Percentiles rank a stretch among this genome's conserved stretches.
These are phyloP conservation scores for Pilobolus umbonatus DNA, from an alignment of 192 early-diverging fungal genomes.

Conservation along the genomic window DNA sequence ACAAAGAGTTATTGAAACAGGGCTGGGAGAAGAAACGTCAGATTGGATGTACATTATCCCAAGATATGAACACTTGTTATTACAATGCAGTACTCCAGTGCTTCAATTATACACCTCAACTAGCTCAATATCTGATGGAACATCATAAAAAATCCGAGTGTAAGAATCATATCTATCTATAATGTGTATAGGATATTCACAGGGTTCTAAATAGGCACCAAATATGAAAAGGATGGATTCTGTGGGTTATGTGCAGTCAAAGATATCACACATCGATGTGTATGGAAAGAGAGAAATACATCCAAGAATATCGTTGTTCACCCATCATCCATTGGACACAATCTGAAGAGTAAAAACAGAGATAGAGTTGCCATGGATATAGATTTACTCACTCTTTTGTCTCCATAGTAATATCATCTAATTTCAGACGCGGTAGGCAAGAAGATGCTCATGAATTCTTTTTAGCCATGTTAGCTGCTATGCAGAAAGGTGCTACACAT, in stretches of 20 bases:
- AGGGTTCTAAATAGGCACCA: background rate
- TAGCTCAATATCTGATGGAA: slow-evolving; percentile 62
- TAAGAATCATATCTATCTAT: slow-evolving; percentile 27
- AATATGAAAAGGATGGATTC: slow-evolving; percentile 31
- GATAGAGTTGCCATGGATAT: background rate
- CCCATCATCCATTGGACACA: slow-evolving; percentile 60
- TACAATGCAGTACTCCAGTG: slow-evolving; percentile 78
- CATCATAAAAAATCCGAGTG: slow-evolving; percentile 57
- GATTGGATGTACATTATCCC: slow-evolving; percentile 65
- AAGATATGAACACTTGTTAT: slow-evolving; percentile 76
- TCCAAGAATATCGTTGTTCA: slow-evolving; percentile 39
- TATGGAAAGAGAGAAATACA: slow-evolving; percentile 40
- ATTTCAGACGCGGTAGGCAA: slow-evolving; percentile 74
- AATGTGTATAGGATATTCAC: too few species aligned
- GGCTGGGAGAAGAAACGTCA: slow-evolving; percentile 50
- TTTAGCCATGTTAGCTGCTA: slow-evolving; percentile 59
- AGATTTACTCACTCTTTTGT: background rate
- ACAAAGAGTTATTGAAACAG: background rate
- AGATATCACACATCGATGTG: slow-evolving; percentile 54
- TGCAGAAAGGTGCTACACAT: slow-evolving; percentile 57
- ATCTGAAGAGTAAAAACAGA: slow-evolving; percentile 50
- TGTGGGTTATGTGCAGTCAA: slow-evolving; percentile 77
- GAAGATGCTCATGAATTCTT: slow-evolving; percentile 92
- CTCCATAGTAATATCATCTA: slow-evolving; percentile 59
- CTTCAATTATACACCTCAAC: slow-evolving; percentile 68